A percentile compares a stretch with the other conserved stretches of the same genome.
These are phyloP conservation scores for Penicillium canescens DNA, from an alignment of 495 filamentous ascomycete species.

Conservation along the genomic window DNA sequence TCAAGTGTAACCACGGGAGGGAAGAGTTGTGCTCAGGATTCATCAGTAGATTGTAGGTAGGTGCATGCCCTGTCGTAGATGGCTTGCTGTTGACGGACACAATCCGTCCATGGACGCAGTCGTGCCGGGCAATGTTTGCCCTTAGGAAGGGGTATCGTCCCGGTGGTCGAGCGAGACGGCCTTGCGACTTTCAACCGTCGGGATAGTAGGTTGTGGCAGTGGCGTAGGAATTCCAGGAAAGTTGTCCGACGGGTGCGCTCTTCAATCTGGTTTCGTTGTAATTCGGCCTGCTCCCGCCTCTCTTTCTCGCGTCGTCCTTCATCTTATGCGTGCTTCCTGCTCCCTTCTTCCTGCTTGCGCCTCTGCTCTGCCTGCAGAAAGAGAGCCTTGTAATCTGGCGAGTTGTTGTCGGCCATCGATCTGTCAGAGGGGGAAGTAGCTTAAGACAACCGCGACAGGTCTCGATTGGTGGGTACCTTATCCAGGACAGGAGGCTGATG, in stretches of 20 bases:
- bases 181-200: conserved; percentile 15
- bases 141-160: conserved; percentile 26
- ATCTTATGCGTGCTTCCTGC: too few relatives aligned
- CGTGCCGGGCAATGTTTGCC: conserved; percentile 33
- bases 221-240: conserved; percentile 34
- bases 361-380: conserved; percentile 8
- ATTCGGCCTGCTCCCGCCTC: conserved; percentile 2
- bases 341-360: too few relatives aligned
- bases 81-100: conserved; percentile 22
- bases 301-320: background rate
- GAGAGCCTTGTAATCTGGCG: conserved; percentile 19
- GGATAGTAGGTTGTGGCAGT: conserved; percentile 36
- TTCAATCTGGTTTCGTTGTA: background rate
- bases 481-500: too few relatives aligned
- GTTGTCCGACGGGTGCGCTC: conserved; percentile 24
- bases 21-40: too few relatives aligned
- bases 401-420: conserved; percentile 11
- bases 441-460: too few relatives aligned
- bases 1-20: too few relatives aligned
- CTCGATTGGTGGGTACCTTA: too few relatives aligned
- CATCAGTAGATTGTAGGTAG: too few relatives aligned
- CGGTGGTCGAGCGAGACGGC: conserved; percentile 33
- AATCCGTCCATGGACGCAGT: conserved; percentile 30
- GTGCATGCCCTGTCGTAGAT: too few relatives aligned
- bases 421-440: too few relatives aligned